These are phyloP conservation scores for Metschnikowia kunwiensis DNA, from an alignment of 805 yeast genomes.

Conservation along the genomic window DNA sequence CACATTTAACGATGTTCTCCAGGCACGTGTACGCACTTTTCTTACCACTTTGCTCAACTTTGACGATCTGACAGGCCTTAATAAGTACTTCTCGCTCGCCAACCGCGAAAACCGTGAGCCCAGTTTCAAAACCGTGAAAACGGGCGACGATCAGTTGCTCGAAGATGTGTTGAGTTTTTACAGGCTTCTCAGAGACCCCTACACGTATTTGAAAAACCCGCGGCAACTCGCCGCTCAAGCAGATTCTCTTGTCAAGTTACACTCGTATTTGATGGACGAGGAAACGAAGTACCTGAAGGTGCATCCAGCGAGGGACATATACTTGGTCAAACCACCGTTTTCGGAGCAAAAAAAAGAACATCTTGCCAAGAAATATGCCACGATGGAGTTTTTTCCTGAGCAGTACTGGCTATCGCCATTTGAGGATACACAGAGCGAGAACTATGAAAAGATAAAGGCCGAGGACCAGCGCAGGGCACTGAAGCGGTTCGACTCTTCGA, in stretches of 20 bases:
- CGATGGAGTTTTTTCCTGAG: constrained; percentile 33
- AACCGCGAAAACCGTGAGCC: constrained; percentile 27
- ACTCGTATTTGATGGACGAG: constrained; percentile 28
- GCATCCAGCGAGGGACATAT: constrained; percentile 20
- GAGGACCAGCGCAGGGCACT: constrained; percentile 26
- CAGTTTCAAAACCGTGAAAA: constrained; percentile 15
- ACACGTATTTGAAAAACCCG: constrained; percentile 24
- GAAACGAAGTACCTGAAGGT: constrained; percentile 23
- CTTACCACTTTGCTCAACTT: constrained; percentile 32
- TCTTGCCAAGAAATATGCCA: constrained; percentile 20
- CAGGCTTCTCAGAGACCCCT: constrained; percentile 36
- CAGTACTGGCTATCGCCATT: constrained; percentile 34
- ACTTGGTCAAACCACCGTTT: constrained; percentile 15
- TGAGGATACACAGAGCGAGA: constrained; percentile 18
- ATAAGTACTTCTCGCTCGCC: constrained; percentile 35
- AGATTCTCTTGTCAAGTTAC: constrained; percentile 28
- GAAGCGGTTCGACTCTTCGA: constrained; percentile 26
- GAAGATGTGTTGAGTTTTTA: constrained; percentile 32
- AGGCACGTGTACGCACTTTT: constrained; percentile 34
- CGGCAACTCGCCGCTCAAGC: constrained; percentile 21
- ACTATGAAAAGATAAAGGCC: constrained; percentile 17
- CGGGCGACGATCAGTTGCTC: constrained; percentile 27
- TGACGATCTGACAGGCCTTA: constrained; percentile 45
- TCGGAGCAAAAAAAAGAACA: constrained; percentile 17
- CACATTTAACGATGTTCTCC: constrained; percentile 37